Percentiles rank a stretch among this genome's conserved stretches.
phyloP scores from a whole-genome alignment of 1,284 basidiomycete species.

The Lentinula novae-zelandiae region DNA sequence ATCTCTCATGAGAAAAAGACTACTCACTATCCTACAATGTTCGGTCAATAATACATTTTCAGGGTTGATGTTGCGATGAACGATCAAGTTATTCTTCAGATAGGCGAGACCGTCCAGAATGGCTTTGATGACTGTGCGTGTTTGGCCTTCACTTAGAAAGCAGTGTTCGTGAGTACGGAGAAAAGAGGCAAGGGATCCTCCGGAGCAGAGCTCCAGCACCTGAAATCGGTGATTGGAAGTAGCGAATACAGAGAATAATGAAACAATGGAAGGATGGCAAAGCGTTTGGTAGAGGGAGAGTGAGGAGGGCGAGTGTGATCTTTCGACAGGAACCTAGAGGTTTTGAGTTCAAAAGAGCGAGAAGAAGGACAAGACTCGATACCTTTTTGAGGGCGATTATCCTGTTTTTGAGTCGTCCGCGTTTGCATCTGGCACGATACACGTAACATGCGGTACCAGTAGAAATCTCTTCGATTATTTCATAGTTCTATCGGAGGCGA shows the following conservation, averaged over 20 bases:
- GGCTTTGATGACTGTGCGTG: conserved; percentile 35
- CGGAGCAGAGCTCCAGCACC: conserved; percentile 41
- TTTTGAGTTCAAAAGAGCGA: background rate
- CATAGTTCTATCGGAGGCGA: conserved; percentile 32
- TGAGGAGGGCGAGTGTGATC: conserved; percentile 16
- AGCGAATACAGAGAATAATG: conserved; percentile 42
- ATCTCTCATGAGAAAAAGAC: background rate
- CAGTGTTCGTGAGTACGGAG: conserved; percentile 21
- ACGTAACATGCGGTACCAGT: conserved; percentile 26
- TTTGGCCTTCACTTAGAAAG: conserved; percentile 30
- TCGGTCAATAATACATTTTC: conserved; percentile 32
- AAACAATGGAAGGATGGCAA: conserved; percentile 46
- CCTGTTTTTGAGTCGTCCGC: conserved; percentile 37
- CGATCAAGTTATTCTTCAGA: conserved; percentile 35
- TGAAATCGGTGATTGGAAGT: conserved; percentile 31
- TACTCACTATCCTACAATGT: conserved; percentile 31
- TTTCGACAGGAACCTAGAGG: conserved; percentile 11
- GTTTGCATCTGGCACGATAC: conserved; percentile 36
- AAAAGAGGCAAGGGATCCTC: conserved; percentile 34
- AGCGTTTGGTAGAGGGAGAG: conserved; percentile 36
- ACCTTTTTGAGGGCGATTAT: conserved; percentile 41
- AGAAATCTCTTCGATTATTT: conserved; percentile 32
- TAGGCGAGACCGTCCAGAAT: conserved; percentile 41
- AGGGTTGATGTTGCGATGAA: conserved; percentile 34
- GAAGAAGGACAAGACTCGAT: background rate